phyloP scores from a whole-genome alignment of 176 grass and related monocot genomes.

The Hyparrhenia diplandra region DNA sequence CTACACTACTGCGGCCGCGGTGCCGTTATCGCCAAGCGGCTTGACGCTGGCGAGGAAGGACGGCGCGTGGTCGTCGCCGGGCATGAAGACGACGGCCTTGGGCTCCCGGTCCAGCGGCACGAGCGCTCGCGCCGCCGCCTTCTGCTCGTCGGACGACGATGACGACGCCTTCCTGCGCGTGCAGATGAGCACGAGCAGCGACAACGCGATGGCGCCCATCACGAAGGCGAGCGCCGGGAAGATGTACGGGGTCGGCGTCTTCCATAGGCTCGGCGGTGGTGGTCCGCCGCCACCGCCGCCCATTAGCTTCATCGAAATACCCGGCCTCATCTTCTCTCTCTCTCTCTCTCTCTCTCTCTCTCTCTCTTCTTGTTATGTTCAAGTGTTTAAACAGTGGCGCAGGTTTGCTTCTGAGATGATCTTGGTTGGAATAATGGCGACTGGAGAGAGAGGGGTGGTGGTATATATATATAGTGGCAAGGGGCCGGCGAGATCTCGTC shows the following conservation, averaged over 20 bases:
- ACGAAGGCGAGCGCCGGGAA: constrained; percentile 19
- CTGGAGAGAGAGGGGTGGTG: too few relatives aligned
- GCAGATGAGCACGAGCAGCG: constrained; percentile 43
- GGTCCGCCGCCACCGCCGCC: neutral
- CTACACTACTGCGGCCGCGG: neutral
- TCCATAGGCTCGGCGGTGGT: constrained; percentile 1
- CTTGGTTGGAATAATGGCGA: too few relatives aligned
- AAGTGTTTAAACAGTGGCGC: too few relatives aligned
- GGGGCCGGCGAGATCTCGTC: neutral
- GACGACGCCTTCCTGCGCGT: constrained; percentile 5
- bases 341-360: too few relatives aligned
- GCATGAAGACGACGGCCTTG: constrained; percentile 42
- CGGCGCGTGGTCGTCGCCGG: constrained; percentile 20
- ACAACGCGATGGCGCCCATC: constrained; percentile 34
- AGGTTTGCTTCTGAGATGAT: too few relatives aligned
- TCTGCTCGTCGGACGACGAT: neutral
- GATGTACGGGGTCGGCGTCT: constrained; percentile 45
- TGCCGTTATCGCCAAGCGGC: neutral
- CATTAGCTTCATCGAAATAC: neutral
- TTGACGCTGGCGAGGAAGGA: constrained; percentile 44
- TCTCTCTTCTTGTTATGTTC: too few relatives aligned
- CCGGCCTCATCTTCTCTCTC: neutral
- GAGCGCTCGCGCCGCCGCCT: neutral
- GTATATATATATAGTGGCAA: too few relatives aligned
- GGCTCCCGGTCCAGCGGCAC: constrained; percentile 37